These are phyloP conservation scores for Xylariaceae sp. DNA, from an alignment of 2,329 filamentous ascomycete species.

Conservation along the genomic window DNA sequence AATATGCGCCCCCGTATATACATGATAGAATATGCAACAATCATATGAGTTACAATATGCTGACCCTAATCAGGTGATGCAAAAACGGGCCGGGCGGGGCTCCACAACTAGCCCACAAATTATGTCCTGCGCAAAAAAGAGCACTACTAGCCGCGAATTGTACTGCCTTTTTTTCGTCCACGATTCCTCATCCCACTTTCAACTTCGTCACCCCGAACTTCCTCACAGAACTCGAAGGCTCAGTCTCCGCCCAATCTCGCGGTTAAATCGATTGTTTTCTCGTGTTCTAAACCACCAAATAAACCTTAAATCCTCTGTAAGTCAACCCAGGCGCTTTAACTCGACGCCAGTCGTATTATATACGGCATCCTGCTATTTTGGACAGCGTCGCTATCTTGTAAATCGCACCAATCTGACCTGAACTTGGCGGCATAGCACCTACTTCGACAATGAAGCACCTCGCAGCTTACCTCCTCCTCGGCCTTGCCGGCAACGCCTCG, in stretches of 20 bases:
- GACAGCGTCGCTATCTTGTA: not conserved
- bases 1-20: too few relatives aligned
- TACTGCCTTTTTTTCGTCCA: conserved; percentile 27
- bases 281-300: conserved; percentile 56
- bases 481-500: conserved; percentile 84
- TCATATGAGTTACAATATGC: not conserved
- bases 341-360: not conserved
- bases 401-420: conserved; percentile 17
- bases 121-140: conserved; percentile 20
- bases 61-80: conserved; percentile 31
- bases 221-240: conserved; percentile 80
- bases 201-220: conserved; percentile 29
- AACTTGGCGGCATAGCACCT: conserved; percentile 23
- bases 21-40: too few relatives aligned
- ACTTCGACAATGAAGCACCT: conserved; percentile 95
- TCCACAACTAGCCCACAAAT: conserved; percentile 19
- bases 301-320: conserved; percentile 31
- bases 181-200: conserved; percentile 28
- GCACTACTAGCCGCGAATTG: conserved; percentile 9
- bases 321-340: conserved; percentile 23
- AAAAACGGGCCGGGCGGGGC: not conserved
- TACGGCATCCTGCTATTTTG: conserved; percentile 1
- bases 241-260: conserved; percentile 95
- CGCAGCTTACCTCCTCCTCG: conserved; percentile 96
- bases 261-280: conserved; percentile 99